Percentiles rank a stretch among this genome's conserved stretches.
Evolutionary conservation across 805 yeast species (phyloP).

Genomic region (Nematodospora valgi): DNA sequence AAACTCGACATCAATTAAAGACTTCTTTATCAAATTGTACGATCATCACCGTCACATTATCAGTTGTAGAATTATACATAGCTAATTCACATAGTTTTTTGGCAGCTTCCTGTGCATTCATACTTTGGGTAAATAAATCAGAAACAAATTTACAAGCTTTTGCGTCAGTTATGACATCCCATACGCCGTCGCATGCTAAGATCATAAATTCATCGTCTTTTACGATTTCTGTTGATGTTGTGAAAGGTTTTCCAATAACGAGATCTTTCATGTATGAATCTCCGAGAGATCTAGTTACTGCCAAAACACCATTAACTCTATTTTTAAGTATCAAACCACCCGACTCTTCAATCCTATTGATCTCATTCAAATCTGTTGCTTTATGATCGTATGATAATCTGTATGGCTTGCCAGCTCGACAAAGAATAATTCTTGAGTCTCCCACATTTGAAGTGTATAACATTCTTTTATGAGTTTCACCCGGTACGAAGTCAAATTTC

Average conservation of each 20-base stretch:
- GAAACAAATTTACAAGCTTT: constrained; percentile 74
- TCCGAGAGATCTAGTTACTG: constrained; percentile 91
- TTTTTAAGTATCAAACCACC: constrained; percentile 91
- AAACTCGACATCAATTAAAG: constrained; percentile 24
- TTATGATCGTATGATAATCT: constrained; percentile 91
- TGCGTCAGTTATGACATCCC: constrained; percentile 91
- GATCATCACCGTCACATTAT: constrained; percentile 92
- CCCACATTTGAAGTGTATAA: constrained; percentile 95
- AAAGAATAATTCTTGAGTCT: constrained; percentile 80
- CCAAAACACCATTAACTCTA: constrained; percentile 92
- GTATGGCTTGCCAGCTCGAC: constrained; percentile 68
- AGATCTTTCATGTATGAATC: constrained; percentile 88
- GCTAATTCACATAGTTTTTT: constrained; percentile 68
- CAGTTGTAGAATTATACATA: constrained; percentile 75
- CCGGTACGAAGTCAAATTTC: constrained; percentile 47
- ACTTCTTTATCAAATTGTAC: constrained; percentile 51
- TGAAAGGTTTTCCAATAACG: constrained; percentile 88
- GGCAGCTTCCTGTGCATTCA: constrained; percentile 64
- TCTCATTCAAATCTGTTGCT: constrained; percentile 78
- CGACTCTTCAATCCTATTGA: constrained; percentile 63
- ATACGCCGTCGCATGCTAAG: constrained; percentile 92
- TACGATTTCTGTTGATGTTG: constrained; percentile 78
- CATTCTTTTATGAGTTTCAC: constrained; percentile 58
- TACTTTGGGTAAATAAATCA: constrained; percentile 35
- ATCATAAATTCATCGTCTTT: constrained; percentile 73